A percentile compares a stretch with the other conserved stretches of the same genome.
These are phyloP conservation scores for Candida quercuum DNA, from an alignment of 805 yeast species.

Conservation along the genomic window DNA sequence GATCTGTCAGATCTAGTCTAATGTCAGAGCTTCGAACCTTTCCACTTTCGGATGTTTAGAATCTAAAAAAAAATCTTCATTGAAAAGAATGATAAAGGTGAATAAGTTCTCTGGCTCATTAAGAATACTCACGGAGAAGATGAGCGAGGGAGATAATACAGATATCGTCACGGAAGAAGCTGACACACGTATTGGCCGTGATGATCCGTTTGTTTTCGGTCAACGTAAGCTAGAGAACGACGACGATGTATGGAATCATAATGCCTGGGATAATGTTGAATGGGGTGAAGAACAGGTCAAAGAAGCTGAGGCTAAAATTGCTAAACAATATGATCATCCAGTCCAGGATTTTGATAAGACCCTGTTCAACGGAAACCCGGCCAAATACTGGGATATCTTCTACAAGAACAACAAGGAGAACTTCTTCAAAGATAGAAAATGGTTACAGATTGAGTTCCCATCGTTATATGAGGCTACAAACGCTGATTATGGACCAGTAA, in stretches of 20 bases:
- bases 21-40: too few species aligned
- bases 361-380: slow-evolving; percentile 78
- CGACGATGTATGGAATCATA: slow-evolving; percentile 83
- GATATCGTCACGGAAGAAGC: slow-evolving; percentile 11
- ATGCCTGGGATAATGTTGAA: slow-evolving; percentile 94
- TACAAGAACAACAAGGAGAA: slow-evolving; percentile 87
- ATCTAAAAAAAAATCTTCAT: neutral
- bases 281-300: slow-evolving; percentile 89
- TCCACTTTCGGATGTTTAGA: too few species aligned
- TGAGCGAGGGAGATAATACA: too few species aligned
- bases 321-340: slow-evolving; percentile 72
- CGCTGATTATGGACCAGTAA: slow-evolving; percentile 60
- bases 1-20: too few species aligned
- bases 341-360: slow-evolving; percentile 84
- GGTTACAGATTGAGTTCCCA: slow-evolving; percentile 95
- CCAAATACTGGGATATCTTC: slow-evolving; percentile 91
- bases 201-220: slow-evolving; percentile 88
- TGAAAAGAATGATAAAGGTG: neutral
- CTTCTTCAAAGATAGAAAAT: slow-evolving; percentile 93
- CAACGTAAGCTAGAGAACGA: slow-evolving; percentile 69
- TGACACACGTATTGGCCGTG: slow-evolving; percentile 66
- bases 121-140: too few species aligned
- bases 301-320: slow-evolving; percentile 70
- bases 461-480: slow-evolving; percentile 72
- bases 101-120: too few species aligned